Percentiles rank a stretch among this genome's conserved stretches.
These are phyloP conservation scores for Colletotrichum siamense DNA, from an alignment of 2,329 filamentous ascomycete genomes.

Conservation along the genomic window DNA sequence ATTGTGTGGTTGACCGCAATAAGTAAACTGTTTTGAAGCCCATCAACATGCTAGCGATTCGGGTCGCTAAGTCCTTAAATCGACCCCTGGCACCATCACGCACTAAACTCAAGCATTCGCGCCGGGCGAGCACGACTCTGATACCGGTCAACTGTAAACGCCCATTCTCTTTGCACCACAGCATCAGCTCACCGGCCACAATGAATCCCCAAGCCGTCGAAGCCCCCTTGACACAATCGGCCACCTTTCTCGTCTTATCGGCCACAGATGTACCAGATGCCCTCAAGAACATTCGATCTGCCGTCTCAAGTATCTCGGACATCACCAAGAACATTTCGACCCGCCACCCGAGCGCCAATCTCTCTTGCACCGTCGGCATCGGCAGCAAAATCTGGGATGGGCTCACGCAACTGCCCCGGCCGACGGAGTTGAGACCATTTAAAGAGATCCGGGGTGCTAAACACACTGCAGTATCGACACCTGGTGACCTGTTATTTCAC, in stretches of 20 bases:
- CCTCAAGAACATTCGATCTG: slow-evolving; percentile 45
- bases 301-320: slow-evolving; percentile 46
- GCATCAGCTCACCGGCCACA: slow-evolving; percentile 14
- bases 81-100: too few relatives aligned
- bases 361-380: slow-evolving; percentile 60
- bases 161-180: background rate
- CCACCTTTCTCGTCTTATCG: slow-evolving; percentile 59
- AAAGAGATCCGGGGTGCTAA: slow-evolving; percentile 47
- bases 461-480: slow-evolving; percentile 60
- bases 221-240: slow-evolving; percentile 55
- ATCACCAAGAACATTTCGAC: slow-evolving; percentile 60
- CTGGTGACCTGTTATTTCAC: slow-evolving; percentile 63
- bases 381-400: slow-evolving; percentile 57
- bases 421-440: slow-evolving; percentile 58
- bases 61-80: too few relatives aligned
- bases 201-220: slow-evolving; percentile 52
- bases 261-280: slow-evolving; percentile 39
- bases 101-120: background rate
- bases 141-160: background rate
- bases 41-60: background rate
- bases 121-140: background rate
- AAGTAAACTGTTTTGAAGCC: background rate
- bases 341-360: slow-evolving; percentile 49
- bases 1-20: too few relatives aligned
- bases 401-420: slow-evolving; percentile 47